Conservation (phyloP, 1,284 basidiomycete genomes). For the Cryptococcus sp. region DNA sequence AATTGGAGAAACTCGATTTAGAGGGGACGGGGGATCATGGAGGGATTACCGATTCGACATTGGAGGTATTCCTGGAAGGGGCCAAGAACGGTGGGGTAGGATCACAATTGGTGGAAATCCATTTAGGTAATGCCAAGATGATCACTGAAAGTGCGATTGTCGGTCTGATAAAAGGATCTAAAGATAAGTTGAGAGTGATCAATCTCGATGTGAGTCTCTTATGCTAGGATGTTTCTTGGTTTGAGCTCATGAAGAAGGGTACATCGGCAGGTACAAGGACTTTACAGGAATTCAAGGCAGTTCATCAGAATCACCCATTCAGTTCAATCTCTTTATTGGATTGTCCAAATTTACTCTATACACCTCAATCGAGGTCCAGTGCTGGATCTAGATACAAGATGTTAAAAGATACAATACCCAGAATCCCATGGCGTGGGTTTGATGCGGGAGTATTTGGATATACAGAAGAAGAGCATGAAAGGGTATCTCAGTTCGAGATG, state of each 20-base stretch:
- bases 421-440: constrained; percentile 66
- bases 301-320: constrained; percentile 42
- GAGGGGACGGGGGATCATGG: constrained; percentile 61
- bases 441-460: constrained; percentile 52
- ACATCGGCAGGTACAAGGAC: constrained; percentile 64
- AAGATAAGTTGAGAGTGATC: constrained; percentile 57
- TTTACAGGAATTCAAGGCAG: constrained; percentile 61
- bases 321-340: constrained; percentile 61
- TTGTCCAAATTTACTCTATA: constrained; percentile 60
- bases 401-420: constrained; percentile 41
- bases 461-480: constrained; percentile 54
- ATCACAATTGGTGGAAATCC: constrained; percentile 62
- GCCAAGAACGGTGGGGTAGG: constrained; percentile 52
- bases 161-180: constrained; percentile 61
- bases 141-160: constrained; percentile 62
- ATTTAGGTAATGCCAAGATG: constrained; percentile 62
- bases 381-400: constrained; percentile 50
- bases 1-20: constrained; percentile 71
- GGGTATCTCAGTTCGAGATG: constrained; percentile 82
- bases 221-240: too few relatives aligned
- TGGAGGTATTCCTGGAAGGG: constrained; percentile 6
- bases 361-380: constrained; percentile 53
- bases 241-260: constrained; percentile 47
- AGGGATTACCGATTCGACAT: constrained; percentile 67
- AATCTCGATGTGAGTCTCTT: constrained; percentile 58